A percentile compares a stretch with the other conserved stretches of the same genome.
phyloP scores from a whole-genome alignment of 345 rosid species.

The Geranium brycei region DNA sequence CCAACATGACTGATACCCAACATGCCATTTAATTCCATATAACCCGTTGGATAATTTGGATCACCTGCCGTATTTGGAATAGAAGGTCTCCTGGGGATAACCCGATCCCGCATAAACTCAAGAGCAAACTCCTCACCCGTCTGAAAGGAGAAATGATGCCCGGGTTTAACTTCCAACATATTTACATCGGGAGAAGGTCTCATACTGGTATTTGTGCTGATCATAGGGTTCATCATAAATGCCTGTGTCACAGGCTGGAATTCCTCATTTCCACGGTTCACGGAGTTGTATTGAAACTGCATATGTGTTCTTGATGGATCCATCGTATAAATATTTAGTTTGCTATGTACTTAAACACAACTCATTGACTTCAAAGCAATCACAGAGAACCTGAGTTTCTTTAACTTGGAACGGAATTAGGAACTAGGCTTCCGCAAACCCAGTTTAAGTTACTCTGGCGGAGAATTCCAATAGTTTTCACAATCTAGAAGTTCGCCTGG shows the following conservation, averaged over 20 bases:
- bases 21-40: constrained; percentile 55
- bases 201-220: background rate
- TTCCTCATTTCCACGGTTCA: background rate
- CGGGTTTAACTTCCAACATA: constrained; percentile 49
- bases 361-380: background rate
- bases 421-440: too few relatives aligned
- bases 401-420: too few relatives aligned
- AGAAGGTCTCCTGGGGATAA: constrained; percentile 35
- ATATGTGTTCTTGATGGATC: background rate
- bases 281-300: background rate
- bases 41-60: constrained; percentile 34
- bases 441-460: background rate
- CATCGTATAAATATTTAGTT: background rate
- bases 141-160: constrained; percentile 62
- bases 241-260: background rate
- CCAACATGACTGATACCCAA: constrained; percentile 47
- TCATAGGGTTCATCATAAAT: background rate
- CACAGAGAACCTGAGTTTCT: too few relatives aligned
- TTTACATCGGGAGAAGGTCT: constrained; percentile 26
- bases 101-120: constrained; percentile 77
- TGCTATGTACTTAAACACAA: background rate
- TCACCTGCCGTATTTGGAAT: constrained; percentile 28
- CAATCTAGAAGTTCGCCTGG: background rate
- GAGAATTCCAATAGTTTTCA: background rate
- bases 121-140: constrained; percentile 92